Percentiles rank a stretch among this genome's conserved stretches.
phyloP scores from a whole-genome alignment of 305 asterid species.

The Solanum hybrid region DNA sequence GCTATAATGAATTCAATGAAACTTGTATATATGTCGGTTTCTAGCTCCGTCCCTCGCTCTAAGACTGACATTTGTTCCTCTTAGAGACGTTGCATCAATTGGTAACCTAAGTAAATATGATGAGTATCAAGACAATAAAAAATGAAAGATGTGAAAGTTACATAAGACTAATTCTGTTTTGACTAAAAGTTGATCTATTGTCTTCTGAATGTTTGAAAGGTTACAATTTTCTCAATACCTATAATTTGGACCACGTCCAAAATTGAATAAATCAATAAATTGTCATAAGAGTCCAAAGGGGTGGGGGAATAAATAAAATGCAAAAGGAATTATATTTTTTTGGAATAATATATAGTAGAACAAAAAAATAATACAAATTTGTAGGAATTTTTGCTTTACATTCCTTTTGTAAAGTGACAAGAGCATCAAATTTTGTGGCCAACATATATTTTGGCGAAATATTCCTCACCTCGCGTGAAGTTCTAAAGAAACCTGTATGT shows the following conservation, averaged over 20 bases:
- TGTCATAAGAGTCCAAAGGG: neutral
- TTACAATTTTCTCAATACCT: neutral
- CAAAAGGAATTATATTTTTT: neutral
- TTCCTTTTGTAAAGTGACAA: slow-evolving; percentile 14
- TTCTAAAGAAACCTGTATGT: slow-evolving; percentile 9
- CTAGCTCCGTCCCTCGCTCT: neutral
- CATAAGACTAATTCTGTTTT: neutral
- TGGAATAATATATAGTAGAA: neutral
- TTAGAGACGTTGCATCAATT: neutral
- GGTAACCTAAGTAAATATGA: neutral
- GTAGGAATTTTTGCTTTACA: slow-evolving; percentile 3
- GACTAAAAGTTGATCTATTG: neutral
- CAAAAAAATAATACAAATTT: neutral
- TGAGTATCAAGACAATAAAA: neutral
- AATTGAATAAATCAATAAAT: neutral
- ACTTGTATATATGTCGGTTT: neutral
- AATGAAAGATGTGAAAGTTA: neutral
- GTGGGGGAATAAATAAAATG: neutral
- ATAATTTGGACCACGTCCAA: neutral
- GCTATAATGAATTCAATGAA: neutral
- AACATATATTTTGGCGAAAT: slow-evolving; percentile 34
- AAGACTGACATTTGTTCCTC: neutral
- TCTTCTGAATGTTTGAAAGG: neutral
- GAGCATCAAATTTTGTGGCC: neutral
- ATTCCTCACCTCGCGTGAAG: slow-evolving; percentile 71